Conservation (phyloP, 148 eudicot species). For the Rhododendron griersonianum region DNA sequence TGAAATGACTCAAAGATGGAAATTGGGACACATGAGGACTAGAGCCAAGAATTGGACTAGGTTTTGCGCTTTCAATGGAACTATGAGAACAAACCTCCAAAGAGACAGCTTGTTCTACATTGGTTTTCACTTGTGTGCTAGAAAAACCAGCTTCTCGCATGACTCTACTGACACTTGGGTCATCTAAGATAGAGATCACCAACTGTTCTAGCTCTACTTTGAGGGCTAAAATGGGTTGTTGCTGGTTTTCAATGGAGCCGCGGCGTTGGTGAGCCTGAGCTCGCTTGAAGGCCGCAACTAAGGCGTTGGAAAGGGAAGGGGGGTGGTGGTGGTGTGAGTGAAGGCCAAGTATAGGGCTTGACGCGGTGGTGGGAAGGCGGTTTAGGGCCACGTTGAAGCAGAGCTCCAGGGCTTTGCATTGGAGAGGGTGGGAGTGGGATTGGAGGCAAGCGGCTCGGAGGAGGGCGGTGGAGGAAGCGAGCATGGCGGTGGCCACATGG, state of each 20-base stretch:
- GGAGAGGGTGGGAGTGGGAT: slow-evolving; percentile 45
- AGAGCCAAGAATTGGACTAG: slow-evolving; percentile 7
- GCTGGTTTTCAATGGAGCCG: slow-evolving; percentile 75
- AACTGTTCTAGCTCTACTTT: slow-evolving; percentile 85
- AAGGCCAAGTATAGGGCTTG: slow-evolving; percentile 41
- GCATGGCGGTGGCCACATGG: slow-evolving; percentile 81
- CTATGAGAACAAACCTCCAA: slow-evolving; percentile 34
- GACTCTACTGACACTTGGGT: slow-evolving; percentile 94
- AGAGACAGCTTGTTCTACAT: slow-evolving; percentile 58
- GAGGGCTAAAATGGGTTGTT: slow-evolving; percentile 69
- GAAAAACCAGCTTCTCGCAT: slow-evolving; percentile 94
- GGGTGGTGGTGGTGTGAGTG: slow-evolving; percentile 39
- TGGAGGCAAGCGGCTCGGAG: slow-evolving; percentile 51
- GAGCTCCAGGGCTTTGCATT: slow-evolving; percentile 37
- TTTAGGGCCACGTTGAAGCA: slow-evolving; percentile 40
- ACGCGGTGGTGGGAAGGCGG: slow-evolving; percentile 47
- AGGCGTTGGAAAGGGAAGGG: slow-evolving; percentile 55
- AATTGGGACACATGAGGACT: slow-evolving; percentile 17
- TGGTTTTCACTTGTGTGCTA: slow-evolving; percentile 69
- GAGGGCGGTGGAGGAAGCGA: slow-evolving; percentile 54
- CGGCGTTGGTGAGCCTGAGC: slow-evolving; percentile 94
- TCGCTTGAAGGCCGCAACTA: slow-evolving; percentile 72
- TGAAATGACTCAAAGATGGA: slow-evolving; percentile 17
- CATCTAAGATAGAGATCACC: slow-evolving; percentile 75
- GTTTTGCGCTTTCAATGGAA: slow-evolving; percentile 20